Evolutionary conservation across 2,329 filamentous ascomycete genomes (phyloP).

Genomic region (Ambrosiella xylebori): DNA sequence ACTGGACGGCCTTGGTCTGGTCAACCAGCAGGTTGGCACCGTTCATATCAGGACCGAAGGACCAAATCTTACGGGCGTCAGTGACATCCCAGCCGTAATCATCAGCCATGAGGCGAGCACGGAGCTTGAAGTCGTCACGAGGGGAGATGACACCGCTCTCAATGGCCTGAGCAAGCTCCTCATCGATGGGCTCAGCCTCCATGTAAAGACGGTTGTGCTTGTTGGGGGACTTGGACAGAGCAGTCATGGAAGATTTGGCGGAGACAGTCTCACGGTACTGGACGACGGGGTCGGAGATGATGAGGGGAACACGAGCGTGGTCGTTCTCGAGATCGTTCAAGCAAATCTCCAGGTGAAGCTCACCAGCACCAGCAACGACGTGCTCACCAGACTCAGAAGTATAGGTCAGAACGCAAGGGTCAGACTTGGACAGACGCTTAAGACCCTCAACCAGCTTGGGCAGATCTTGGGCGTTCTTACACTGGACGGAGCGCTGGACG

Average conservation of each 20-base stretch:
- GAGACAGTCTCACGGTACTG: slow-evolving; percentile 94
- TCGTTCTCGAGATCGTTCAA: slow-evolving; percentile 99
- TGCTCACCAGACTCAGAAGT: slow-evolving; percentile 93
- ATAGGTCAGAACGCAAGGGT: slow-evolving; percentile 87
- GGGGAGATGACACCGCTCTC: slow-evolving; percentile 82
- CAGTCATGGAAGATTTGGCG: slow-evolving; percentile 76
- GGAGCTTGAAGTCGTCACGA: slow-evolving; percentile 97
- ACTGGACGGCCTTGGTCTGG: slow-evolving; percentile 99
- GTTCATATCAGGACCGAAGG: slow-evolving; percentile 93
- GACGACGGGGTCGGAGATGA: slow-evolving; percentile 95
- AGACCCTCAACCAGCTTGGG: slow-evolving; percentile 99
- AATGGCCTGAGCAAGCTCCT: slow-evolving; percentile 83
- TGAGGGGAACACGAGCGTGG: slow-evolving; percentile 95
- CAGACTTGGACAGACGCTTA: slow-evolving; percentile 99
- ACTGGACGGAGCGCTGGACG: slow-evolving; percentile 94
- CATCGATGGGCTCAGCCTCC: slow-evolving; percentile 71
- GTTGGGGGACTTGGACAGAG: slow-evolving; percentile 98
- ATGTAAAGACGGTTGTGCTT: slow-evolving; percentile 99
- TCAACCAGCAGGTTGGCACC: slow-evolving; percentile 97
- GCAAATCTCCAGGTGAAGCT: slow-evolving; percentile 99
- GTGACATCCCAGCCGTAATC: slow-evolving; percentile 99
- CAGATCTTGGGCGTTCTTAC: slow-evolving; percentile 99
- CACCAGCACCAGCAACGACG: slow-evolving; percentile 96
- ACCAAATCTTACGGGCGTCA: slow-evolving; percentile 99
- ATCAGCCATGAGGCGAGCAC: slow-evolving; percentile 89